A percentile compares a stretch with the other conserved stretches of the same genome.
Evolutionary conservation across 345 rosid genomes (phyloP).

Genomic region (Sonneratia alba): DNA sequence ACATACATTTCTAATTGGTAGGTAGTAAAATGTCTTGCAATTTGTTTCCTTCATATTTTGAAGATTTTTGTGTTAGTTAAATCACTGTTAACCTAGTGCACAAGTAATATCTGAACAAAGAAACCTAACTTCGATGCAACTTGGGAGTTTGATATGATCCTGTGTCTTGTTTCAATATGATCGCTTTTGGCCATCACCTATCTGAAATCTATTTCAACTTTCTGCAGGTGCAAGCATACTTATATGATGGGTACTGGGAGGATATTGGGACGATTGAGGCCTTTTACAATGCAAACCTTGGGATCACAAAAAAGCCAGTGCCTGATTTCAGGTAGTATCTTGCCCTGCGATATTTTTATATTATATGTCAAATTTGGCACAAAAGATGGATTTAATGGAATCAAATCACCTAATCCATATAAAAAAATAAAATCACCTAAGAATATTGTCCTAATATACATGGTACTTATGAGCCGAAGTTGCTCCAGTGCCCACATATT

Average conservation of each 20-base stretch:
- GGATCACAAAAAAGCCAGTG: slow-evolving; percentile 86
- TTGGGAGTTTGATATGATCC: background rate
- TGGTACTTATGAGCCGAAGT: no score
- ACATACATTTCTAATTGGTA: background rate
- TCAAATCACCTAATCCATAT: background rate
- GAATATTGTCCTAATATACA: no score
- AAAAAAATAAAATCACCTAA: no score
- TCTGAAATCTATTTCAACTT: background rate
- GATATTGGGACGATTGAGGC: slow-evolving; percentile 98
- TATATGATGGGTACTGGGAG: slow-evolving; percentile 97
- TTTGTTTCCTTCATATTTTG: background rate
- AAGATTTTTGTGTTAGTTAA: background rate
- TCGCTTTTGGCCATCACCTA: no score
- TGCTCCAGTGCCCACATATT: no score
- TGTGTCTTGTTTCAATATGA: no score
- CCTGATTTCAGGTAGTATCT: slow-evolving; percentile 77
- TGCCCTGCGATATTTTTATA: background rate
- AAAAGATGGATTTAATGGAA: background rate
- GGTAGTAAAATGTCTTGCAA: background rate
- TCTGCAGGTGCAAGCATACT: slow-evolving; percentile 85
- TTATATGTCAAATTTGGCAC: background rate
- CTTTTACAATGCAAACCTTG: slow-evolving; percentile 86
- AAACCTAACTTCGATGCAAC: background rate
- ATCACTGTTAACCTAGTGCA: no score
- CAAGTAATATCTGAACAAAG: no score